Evolutionary conservation across 225 moss, liverwort and hornwort species (phyloP), one percentile per base, ranked within the genome.

Genomic region (Physcomitrium patens): DNA sequence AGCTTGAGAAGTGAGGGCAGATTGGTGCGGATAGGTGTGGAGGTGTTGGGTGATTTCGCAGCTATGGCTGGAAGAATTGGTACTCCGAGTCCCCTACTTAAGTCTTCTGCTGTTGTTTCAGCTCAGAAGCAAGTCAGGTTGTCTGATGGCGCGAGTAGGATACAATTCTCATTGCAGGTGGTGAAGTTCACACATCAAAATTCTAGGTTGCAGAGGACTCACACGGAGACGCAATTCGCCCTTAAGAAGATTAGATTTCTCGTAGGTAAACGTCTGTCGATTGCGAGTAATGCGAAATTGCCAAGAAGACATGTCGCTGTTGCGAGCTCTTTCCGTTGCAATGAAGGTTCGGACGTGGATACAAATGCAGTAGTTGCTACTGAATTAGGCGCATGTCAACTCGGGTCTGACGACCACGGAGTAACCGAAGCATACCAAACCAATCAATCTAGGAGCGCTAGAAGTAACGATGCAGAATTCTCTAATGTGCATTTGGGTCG

Each of bases 401-500:
- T 42, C 42, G 75, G 7, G 23, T 28, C 18, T n/a, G 60, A 49
- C n/a, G 31, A 18, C 42, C 69, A 67, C 8, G 10, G 60, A 16
- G 58, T 52, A 15, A 46, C 60, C 17, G 64, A 63, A 12, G 65
- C 24, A 41, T 23, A 7, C 9, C 17, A 22, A 68, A 49, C 20
- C 5, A 20, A 48, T 24, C 27, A 13, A 42, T 49, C 54, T 17
- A 49, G 17, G 70, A 71, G 24, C 7, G 50, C 17, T 14, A 51
- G 66, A 76, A 60, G 79, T 8, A 46, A 62, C 48, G 42, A n/a
- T 73, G 65, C 37, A 23, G 77, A 80, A n/a, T 27, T 1, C 5
- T 37, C 43, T 24, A 67, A 45, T 17, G 57, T 78, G 74, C 84
- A 80, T 60, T 43, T 87, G 2, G 83, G 91, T 27, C 86, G 96